phyloP scores from a whole-genome alignment of 164 flowering plant genomes.

The Euptelea pleiosperma region DNA sequence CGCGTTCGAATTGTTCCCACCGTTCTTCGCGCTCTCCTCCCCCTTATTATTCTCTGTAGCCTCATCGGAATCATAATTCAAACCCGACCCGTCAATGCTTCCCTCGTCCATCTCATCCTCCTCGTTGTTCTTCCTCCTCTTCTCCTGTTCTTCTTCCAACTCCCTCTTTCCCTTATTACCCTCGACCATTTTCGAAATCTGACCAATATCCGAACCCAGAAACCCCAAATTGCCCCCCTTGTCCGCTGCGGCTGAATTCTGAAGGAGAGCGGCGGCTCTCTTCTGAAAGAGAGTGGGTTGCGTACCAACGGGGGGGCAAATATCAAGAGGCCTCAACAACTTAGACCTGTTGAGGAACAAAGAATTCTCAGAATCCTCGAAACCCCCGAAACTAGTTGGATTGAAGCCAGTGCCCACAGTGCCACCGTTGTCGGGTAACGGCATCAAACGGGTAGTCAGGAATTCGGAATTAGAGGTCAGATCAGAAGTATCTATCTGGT shows the following conservation, averaged over 20 bases:
- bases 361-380: constrained; percentile 27
- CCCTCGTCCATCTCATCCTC: constrained; percentile 44
- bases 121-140: constrained; percentile 35
- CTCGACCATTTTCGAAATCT: not conserved
- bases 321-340: constrained; percentile 45
- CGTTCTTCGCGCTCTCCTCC: constrained; percentile 35
- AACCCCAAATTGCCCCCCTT: constrained; percentile 28
- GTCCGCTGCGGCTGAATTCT: constrained; percentile 29
- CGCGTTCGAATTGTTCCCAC: constrained; percentile 42
- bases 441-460: constrained; percentile 26
- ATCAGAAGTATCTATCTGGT: constrained; percentile 36
- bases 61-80: constrained; percentile 82
- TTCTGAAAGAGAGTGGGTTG: constrained; percentile 64
- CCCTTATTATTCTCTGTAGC: constrained; percentile 23
- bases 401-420: constrained; percentile 18
- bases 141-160: constrained; percentile 26
- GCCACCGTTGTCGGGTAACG: constrained; percentile 25
- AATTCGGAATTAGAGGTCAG: constrained; percentile 33
- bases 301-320: constrained; percentile 39
- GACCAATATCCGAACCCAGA: constrained; percentile 4
- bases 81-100: constrained; percentile 54
- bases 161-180: constrained; percentile 12
- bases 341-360: constrained; percentile 36
- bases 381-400: constrained; percentile 28
- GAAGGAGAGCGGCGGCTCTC: constrained; percentile 47